Evolutionary conservation across 1,139 yeast species (phyloP).

Genomic region (Debaryomycetaceae sp.): DNA sequence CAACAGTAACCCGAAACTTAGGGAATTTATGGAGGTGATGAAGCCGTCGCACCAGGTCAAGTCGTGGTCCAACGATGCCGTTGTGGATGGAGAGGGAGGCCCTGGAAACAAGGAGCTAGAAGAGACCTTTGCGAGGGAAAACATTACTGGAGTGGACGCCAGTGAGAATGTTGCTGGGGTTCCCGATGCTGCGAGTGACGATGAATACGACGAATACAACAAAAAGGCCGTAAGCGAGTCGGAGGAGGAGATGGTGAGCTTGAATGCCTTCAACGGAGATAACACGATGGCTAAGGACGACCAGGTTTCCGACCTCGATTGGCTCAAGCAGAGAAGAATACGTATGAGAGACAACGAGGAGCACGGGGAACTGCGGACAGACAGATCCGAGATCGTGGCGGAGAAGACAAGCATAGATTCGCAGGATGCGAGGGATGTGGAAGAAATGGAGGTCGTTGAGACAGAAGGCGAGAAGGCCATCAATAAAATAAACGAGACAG

Average conservation of each 20-base stretch:
- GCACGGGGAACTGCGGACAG: conserved; percentile 7
- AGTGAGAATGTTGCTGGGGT: conserved; percentile 24
- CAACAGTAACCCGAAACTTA: conserved; percentile 61
- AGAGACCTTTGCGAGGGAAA: conserved; percentile 31
- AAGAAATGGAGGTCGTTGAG: conserved; percentile 2
- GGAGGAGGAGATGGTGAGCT: conserved; percentile 16
- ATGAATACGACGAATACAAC: conserved; percentile 59
- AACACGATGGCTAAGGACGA: conserved; percentile 45
- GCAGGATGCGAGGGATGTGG: conserved; percentile 4
- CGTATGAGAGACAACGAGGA: conserved; percentile 59
- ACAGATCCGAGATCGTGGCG: conserved; percentile 9
- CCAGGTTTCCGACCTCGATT: conserved; percentile 73
- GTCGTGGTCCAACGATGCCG: conserved; percentile 76
- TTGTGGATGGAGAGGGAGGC: conserved; percentile 52
- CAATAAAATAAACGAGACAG: conserved; percentile 60
- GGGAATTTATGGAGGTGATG: conserved; percentile 81
- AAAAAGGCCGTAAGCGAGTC: conserved; percentile 15
- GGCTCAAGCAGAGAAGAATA: conserved; percentile 77
- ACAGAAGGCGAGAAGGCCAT: conserved; percentile 20
- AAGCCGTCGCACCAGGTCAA: conserved; percentile 64
- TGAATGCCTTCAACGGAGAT: conserved; percentile 15
- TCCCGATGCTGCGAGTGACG: conserved; percentile 56
- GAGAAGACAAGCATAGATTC: conserved; percentile 2
- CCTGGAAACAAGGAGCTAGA: conserved; percentile 43
- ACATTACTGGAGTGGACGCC: conserved; percentile 8